Evolutionary conservation across 2,329 filamentous ascomycete genomes (phyloP), one percentile per base, ranked within the genome.

Genomic region (Ceratocystis variospora): DNA sequence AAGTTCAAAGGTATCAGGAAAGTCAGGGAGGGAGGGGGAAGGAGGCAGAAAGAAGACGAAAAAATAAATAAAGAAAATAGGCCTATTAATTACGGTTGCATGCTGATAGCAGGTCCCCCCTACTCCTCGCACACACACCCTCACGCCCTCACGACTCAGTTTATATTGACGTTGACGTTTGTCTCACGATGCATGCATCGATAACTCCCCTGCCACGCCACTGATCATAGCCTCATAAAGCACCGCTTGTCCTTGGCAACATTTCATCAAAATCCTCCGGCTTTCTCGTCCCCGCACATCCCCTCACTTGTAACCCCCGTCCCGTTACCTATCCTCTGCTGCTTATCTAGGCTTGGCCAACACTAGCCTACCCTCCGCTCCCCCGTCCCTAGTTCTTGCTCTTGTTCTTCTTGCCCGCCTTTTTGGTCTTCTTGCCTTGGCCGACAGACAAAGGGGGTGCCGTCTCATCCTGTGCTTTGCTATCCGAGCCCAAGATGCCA

Each of bases 351-450:
- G 37, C 37, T 41, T 41, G 10, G 37, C 10, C 10, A 41, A 4
- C 3, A 41, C 37, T 41, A 15, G 37, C 37, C 37, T 37, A 12
- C 37, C 22, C 25, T 10, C 10, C 10, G 17, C 8, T 8, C 19
- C 22, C 25, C n/a, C 48, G 19, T 22, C 19, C n/a, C 22, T 57
- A 65, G 25, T 63, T 59, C 59, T 68, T 67, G n/a, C 33, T 61
- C 37, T 57, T 57, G 53, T 57, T 63, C 55, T 63, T 65, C 66
- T 68, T 68, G 1, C 31, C 61, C 10, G 17, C 10, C 37, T 68
- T 68, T 61, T 61, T 68, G 37, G n/a, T 41, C 28, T 61, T 68
- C 37, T 68, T 68, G 28, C 45, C 28, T 22, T 41, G 28, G 28
- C 37, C 53, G 17, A 3, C 8, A 1, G 28, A 3, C 33, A 31